These are phyloP conservation scores for Sporobolomyces roseus DNA, from an alignment of 768 basidiomycete species.

Conservation along the genomic window DNA sequence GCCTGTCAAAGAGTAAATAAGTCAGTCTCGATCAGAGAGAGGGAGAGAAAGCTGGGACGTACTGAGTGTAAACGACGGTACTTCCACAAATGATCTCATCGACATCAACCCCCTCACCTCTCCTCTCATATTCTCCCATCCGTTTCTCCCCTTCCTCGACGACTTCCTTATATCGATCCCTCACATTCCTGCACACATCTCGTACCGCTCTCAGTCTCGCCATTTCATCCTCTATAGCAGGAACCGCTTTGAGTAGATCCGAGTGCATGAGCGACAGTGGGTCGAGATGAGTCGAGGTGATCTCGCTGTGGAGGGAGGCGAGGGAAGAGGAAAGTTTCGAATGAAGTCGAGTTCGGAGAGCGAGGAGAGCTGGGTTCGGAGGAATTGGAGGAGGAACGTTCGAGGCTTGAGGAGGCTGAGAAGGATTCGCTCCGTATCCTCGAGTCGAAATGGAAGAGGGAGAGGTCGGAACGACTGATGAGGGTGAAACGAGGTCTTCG, in stretches of 20 bases:
- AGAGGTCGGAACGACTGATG: not conserved
- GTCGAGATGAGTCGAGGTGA: constrained; percentile 61
- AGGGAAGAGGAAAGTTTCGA: constrained; percentile 67
- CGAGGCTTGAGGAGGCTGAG: not conserved
- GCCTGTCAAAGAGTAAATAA: constrained; percentile 26
- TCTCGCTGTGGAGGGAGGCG: constrained; percentile 50
- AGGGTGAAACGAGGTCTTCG: constrained; percentile 4
- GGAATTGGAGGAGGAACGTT: constrained; percentile 67
- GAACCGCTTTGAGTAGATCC: constrained; percentile 82
- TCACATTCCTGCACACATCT: constrained; percentile 79
- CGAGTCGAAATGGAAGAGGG: constrained; percentile 5
- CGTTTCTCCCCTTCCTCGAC: constrained; percentile 68
- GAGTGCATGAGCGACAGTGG: constrained; percentile 69
- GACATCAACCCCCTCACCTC: constrained; percentile 78
- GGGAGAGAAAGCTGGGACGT: constrained; percentile 49
- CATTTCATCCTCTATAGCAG: constrained; percentile 95
- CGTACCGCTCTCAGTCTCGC: constrained; percentile 85
- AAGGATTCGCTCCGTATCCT: not conserved
- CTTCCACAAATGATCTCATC: constrained; percentile 96
- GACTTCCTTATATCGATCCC: constrained; percentile 61
- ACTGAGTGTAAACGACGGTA: constrained; percentile 97
- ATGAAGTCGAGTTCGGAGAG: constrained; percentile 71
- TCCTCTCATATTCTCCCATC: constrained; percentile 69
- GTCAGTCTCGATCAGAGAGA: not conserved
- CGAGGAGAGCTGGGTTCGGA: constrained; percentile 82